Evolutionary conservation across 2,329 filamentous ascomycete species (phyloP), one percentile per base, ranked within the genome.

Genomic region (Ilyonectria mors-panacis): DNA sequence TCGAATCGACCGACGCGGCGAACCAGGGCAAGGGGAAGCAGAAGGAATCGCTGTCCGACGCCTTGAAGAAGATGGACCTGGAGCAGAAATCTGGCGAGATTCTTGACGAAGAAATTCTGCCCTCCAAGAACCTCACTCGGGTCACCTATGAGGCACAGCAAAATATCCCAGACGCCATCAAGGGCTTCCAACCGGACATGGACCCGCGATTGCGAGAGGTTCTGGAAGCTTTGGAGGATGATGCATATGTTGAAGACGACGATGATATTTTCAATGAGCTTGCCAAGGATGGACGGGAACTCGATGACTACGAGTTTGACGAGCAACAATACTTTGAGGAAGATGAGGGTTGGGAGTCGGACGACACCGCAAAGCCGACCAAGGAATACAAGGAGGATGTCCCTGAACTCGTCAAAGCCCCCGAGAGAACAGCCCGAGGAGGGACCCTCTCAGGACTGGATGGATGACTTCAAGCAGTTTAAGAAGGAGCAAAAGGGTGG

Each of bases 171-270:
- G 96, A 99, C 82, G 91, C 90, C 8, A 93, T 99, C 76, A 92
- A 93, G 3, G 96, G 96, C 0, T 97, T 99, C 80, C 93, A 99
- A 81, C 96, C 97, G 7, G 95, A 98, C 78, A 98, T 99, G 96
- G 97, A 99, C 77, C 95, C 95, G 2, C 88, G 95, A 44, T 80
- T 99, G 73, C 89, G 96, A 51, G 96, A 99, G 80, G 94, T 95
- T 6, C 83, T 99, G 26, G 95, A 98, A 81, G 96, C 96, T 12
- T 84, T 99, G 33, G 96, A 99, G 55, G 96, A 99, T 76, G 96
- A 99, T 26, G 95, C 93, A 2, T 99, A 94, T 77, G 95, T 99
- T 2, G 95, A 93, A 7, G 89, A 95, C 23, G 89, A 95, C 39
- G 93, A 96, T n/a, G 93, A 96, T 62, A 83, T 98, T 58, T 98